These are phyloP conservation scores for Aspergillus mulundensis DNA, from an alignment of 495 filamentous ascomycete species.

Conservation along the genomic window DNA sequence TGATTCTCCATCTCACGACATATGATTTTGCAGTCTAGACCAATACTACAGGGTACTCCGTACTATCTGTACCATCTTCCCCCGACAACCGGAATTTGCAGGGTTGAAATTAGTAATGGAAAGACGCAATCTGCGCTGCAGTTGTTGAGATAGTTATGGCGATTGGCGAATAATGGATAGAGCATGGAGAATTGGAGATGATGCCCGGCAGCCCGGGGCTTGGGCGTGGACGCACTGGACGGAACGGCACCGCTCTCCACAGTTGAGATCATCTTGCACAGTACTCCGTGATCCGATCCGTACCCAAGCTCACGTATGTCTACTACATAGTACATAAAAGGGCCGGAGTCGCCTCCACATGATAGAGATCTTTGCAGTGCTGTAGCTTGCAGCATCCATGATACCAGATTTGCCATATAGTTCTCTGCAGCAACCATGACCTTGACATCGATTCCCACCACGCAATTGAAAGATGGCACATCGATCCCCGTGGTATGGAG, in stretches of 20 bases:
- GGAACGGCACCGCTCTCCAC: not conserved
- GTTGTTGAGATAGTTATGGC: not conserved
- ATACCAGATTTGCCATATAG: not conserved
- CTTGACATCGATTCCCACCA: conserved; percentile 31
- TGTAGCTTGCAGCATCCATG: not conserved
- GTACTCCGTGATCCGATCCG: not conserved
- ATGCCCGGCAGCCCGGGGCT: not conserved
- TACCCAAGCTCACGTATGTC: not conserved
- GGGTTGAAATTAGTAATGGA: not conserved
- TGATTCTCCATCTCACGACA: no score
- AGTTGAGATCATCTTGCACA: not conserved
- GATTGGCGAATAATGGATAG: not conserved
- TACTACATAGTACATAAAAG: not conserved
- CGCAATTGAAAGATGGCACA: conserved; percentile 70
- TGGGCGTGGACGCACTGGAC: not conserved
- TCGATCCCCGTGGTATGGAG: conserved; percentile 65
- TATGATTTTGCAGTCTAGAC: no score
- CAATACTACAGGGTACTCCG: no score
- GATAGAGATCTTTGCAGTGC: not conserved
- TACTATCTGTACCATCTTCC: not conserved
- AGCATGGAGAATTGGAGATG: not conserved
- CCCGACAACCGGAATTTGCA: not conserved
- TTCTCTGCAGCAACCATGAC: not conserved
- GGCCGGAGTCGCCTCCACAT: not conserved
- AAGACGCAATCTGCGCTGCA: not conserved